Evolutionary conservation across 2,329 filamentous ascomycete species (phyloP), one percentile per base, ranked within the genome.

Genomic region (Zopfia rhizophila): DNA sequence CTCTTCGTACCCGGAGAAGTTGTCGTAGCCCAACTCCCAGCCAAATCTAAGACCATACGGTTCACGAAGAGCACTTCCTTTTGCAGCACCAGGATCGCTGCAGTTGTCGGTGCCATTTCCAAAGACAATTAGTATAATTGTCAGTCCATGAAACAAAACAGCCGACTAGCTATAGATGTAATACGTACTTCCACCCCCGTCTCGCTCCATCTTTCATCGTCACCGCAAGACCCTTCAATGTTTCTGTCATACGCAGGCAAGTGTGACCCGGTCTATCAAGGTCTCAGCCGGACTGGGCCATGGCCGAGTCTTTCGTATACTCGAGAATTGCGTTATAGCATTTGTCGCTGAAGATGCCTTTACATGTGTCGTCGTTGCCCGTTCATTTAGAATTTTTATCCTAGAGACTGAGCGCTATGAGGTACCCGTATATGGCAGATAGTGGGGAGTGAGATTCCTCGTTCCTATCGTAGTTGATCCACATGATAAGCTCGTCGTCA

Each of bases 321-420:
- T 8, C 12, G 8, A 43, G 4, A 28, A 45, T 16, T 4, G 42
- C 33, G 14, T 25, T 25, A 21, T 45, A 45, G 16, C 42, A 45
- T 17, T 38, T 45, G 27, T 38, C 42, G 14, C 33, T 38, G 11
- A 45, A 45, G 3, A 38, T 29, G 19, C 33, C 42, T 22, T 45
- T 32, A 16, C 42, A 38, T 13, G 12, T 12, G 12, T 45, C 14
- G 7, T 6, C 25, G 3, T 18, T 7, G 14, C 17, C 41, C 41
- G 17, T n/a, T n/a, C n/a, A n/a, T 8, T 22, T 33, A 7, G 14
- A 21, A 14, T 45, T 24, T 19, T 31, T 45, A 8, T 21, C 8
- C 6, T 45, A 7, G 14, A 38, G 13, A 16, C 3, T n/a, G 13
- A 38, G 11, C 3, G 16, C 12, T 4, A 45, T 28, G n/a, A 38